Percentiles rank a stretch among this genome's conserved stretches.
phyloP scores from a whole-genome alignment of 768 basidiomycete genomes.

The Lactifluus piperatus region DNA sequence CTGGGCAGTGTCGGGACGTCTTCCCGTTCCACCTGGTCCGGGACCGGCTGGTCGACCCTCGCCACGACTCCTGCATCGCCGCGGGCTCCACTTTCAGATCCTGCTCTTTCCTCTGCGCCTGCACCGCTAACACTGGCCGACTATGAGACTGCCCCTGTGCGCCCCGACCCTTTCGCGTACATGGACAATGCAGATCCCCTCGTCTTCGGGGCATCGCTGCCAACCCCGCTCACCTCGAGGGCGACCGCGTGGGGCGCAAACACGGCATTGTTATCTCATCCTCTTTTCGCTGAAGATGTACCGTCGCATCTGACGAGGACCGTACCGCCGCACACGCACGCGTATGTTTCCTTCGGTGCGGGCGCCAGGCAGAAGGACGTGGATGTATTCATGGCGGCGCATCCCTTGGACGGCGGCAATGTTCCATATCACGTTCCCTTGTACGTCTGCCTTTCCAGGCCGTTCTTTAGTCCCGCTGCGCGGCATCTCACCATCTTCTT shows the following conservation, averaged over 20 bases:
- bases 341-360: constrained; percentile 81
- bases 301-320: constrained; percentile 32
- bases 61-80: constrained; percentile 13
- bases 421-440: constrained; percentile 73
- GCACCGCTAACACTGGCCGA: background rate
- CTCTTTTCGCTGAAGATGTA: constrained; percentile 27
- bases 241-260: background rate
- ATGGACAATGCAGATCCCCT: constrained; percentile 8
- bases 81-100: background rate
- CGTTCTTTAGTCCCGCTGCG: background rate
- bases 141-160: background rate
- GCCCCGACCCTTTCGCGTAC: constrained; percentile 25
- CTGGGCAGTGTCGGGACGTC: background rate
- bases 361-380: constrained; percentile 81
- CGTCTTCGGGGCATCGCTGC: background rate
- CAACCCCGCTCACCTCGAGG: background rate
- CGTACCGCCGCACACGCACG: constrained; percentile 56
- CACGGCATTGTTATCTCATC: constrained; percentile 14
- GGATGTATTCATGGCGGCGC: constrained; percentile 62
- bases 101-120: background rate
- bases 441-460: background rate
- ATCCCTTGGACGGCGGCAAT: constrained; percentile 53
- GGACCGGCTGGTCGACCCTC: constrained; percentile 11
- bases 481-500: background rate
- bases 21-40: background rate